Percentiles rank a stretch among this genome's conserved stretches.
Conservation (phyloP, 306 rosid genomes). For the Lablab purpureus region DNA sequence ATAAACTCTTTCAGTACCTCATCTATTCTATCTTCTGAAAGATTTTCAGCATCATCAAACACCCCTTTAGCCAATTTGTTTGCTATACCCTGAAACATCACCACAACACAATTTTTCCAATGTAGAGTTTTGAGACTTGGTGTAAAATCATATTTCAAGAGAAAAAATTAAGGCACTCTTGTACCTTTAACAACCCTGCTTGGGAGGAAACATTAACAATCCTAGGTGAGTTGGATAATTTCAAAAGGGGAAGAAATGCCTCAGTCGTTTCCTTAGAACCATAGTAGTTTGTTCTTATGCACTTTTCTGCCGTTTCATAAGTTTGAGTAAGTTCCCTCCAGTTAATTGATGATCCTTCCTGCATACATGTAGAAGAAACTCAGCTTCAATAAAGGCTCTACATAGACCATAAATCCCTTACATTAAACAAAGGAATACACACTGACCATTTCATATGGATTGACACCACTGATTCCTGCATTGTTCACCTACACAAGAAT, state of each 20-base stretch:
- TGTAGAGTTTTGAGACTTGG: neutral
- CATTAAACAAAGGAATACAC: neutral
- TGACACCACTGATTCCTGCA: conserved; percentile 47
- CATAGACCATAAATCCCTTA: neutral
- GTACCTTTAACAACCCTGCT: conserved; percentile 42
- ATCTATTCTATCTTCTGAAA: conserved; percentile 47
- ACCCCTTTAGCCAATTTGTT: conserved; percentile 52
- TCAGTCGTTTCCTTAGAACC: conserved; percentile 43
- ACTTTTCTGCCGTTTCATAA: conserved; percentile 40
- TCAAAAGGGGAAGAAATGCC: conserved; percentile 49
- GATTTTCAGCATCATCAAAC: conserved; percentile 42
- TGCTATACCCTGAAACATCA: conserved; percentile 25
- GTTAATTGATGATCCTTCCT: conserved; percentile 4
- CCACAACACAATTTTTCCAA: neutral
- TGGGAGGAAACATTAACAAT: conserved; percentile 55
- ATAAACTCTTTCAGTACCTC: conserved; percentile 44
- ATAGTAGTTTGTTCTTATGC: conserved; percentile 45
- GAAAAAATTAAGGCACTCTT: neutral
- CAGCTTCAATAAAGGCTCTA: neutral
- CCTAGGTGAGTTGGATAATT: conserved; percentile 43
- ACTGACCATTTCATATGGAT: conserved; percentile 39
- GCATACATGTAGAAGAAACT: conserved; percentile 1
- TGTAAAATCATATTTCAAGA: neutral
- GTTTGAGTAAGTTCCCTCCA: conserved; percentile 32
- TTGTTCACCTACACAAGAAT: conserved; percentile 50